Conservation (phyloP, 2,329 filamentous ascomycete genomes). For the Cercospora citrullina region DNA sequence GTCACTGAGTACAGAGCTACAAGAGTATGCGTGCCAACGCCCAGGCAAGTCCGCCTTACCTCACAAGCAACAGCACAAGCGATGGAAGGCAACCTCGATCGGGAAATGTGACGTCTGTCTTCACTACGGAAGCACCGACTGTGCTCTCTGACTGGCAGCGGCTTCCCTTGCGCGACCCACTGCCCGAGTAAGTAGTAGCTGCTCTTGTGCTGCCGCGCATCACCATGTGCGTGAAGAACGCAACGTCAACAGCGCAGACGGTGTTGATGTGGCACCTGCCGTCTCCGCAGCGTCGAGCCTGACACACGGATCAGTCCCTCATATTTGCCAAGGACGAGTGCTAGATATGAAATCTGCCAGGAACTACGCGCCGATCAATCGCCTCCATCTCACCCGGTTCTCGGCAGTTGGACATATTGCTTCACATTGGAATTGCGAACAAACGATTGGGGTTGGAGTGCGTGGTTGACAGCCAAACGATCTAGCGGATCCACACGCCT, state of each 20-base stretch:
- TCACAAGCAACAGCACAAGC: background rate
- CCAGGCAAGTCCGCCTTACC: background rate
- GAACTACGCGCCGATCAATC: background rate
- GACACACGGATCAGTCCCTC: background rate
- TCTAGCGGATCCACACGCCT: background rate
- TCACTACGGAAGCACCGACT: background rate
- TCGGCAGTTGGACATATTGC: background rate
- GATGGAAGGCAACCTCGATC: background rate
- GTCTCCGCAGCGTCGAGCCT: background rate
- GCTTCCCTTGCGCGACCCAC: background rate
- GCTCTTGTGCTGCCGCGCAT: background rate
- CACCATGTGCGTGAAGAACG: background rate
- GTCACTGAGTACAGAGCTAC: too few relatives aligned
- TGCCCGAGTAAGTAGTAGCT: background rate
- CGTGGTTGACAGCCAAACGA: background rate
- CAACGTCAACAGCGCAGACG: background rate
- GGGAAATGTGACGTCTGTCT: background rate
- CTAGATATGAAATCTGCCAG: too few relatives aligned
- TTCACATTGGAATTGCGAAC: background rate
- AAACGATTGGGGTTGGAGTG: background rate
- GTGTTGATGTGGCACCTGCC: background rate
- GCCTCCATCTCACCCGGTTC: background rate
- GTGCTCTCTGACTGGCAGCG: background rate
- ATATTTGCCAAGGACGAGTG: background rate
- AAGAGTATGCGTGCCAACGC: too few relatives aligned